Base-by-base conservation (phyloP, 2,329 filamentous ascomycete species). In the Penicillium digitatum region DNA sequence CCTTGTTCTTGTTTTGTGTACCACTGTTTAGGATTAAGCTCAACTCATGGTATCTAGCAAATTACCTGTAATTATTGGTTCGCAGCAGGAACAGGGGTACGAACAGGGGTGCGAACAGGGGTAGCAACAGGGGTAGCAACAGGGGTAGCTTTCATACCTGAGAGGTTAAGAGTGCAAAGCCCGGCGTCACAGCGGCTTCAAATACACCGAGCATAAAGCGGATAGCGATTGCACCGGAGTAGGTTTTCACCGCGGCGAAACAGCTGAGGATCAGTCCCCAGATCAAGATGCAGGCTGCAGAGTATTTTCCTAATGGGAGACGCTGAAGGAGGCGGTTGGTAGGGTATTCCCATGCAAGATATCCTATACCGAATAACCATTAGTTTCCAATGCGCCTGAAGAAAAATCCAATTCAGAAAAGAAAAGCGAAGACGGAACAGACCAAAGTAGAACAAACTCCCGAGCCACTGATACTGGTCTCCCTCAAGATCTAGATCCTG, bases 1-100 rank as follows among this genome's bases (percentile, higher is more conserved):
- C 82, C 84, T 72, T 89, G 86, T 67, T 89, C 87, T 51, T 78
- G 77, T 68, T 85, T 85, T 1, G 87, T 89, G 63, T 88, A 90
- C 86, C 86, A 89, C 72, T 88, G 34, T 8, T 16, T 31, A 3
- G 12, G n/a, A 18, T 20, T 49, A 14, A 54, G 26, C 18, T 39
- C 2, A 5, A 6, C n/a, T 20, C 27, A 22, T 22, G 20, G 8
- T 14, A 5, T 20, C 2, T 24, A 20, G 16, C 1, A 34, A 3
- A 22, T 1, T 5, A 32, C 20, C 48, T 44, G 3, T 4, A 20
- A 5, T 11, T 5, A 8, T 6, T 12, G 14, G n/a, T 5, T 38
- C 4, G 26, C 3, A 59, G 9, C 3, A 18, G 9, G 31, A 8
- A 47, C 0, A 18, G n/a, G 20, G 22, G 24, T n/a, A 3, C n/a